Conservation (phyloP, 352 stramenopile species). For the Globisporangium rhizosaccharum region DNA sequence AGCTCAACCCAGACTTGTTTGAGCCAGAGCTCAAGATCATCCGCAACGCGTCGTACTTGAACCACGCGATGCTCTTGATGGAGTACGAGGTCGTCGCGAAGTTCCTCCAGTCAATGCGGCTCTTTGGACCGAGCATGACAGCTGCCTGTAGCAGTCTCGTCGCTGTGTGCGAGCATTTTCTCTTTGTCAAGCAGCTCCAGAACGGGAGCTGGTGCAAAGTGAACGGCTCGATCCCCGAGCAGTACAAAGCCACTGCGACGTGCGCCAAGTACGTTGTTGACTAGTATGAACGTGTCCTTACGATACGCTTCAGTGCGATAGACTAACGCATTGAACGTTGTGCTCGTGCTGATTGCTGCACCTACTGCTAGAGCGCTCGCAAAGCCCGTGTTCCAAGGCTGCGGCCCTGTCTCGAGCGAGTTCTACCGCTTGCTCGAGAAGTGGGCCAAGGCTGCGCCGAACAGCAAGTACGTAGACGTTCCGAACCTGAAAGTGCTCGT, state of each 20-base stretch:
- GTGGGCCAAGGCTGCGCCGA: conserved; percentile 37
- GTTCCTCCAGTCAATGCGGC: conserved; percentile 72
- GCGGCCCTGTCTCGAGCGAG: conserved; percentile 48
- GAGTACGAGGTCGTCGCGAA: conserved; percentile 74
- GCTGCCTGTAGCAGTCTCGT: conserved; percentile 41
- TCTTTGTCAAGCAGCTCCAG: conserved; percentile 59
- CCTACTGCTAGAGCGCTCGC: conserved; percentile 38
- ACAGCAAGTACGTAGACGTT: conserved; percentile 18
- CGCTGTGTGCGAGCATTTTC: conserved; percentile 49
- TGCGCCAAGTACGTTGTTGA: conserved; percentile 64
- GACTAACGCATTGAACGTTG: background rate
- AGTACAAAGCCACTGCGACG: conserved; percentile 77
- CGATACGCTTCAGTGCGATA: background rate
- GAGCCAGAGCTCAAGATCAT: conserved; percentile 69
- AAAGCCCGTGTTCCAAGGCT: conserved; percentile 44
- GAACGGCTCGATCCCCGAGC: conserved; percentile 44
- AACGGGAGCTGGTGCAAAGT: conserved; percentile 74
- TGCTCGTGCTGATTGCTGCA: background rate
- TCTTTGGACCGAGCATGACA: conserved; percentile 48
- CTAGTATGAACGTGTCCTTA: no score
- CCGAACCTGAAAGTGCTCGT: conserved; percentile 50
- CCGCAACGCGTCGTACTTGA: conserved; percentile 63
- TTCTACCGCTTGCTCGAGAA: conserved; percentile 64
- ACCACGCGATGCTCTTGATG: conserved; percentile 61
- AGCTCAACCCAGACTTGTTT: conserved; percentile 64